Evolutionary conservation across 768 basidiomycete species (phyloP), one percentile per base, ranked within the genome.

Genomic region (Boletellus sp.): DNA sequence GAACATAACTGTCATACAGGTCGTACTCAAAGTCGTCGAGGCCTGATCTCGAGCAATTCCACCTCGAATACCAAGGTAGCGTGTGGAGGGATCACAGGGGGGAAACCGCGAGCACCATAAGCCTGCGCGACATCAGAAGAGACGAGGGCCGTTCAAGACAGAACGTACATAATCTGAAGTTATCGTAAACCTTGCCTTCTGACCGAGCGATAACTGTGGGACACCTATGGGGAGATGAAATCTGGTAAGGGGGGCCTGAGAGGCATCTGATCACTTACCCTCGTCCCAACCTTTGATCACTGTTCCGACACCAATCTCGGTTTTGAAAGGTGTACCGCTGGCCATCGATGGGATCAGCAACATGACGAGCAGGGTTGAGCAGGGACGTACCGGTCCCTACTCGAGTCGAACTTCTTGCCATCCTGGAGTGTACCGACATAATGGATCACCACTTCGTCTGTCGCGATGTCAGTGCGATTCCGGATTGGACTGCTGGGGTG

Each of bases 221-320:
- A 94, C 89, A 43, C 84, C 90, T 91, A 60, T 41, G 6, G 9
- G 40, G 32, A 24, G 35, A 48, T 55, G 32, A 53, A 23, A 10
- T 16, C 16, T 11, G 8, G 39, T 12, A n/a, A n/a, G n/a, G 11
- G 15, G 6, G 24, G 28, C 20, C 8, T 26, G 11, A 31, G 9
- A 12, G 4, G 32, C 24, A 38, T 17, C 9, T 12, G 13, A 8
- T 23, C 32, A 69, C 77, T 58, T 56, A 85, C 92, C 91, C 67
- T 92, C 88, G 61, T 93, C 91, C 92, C 90, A 94, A 26, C 91
- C 89, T 62, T 76, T 85, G 71, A 94, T 93, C 41, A 94, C 91
- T 62, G 84, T 83, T 8, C 88, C 87, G 17, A 81, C 72, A 39
- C 91, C 89, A 54, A 92, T 91, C 63, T 79, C 62, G 3, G 87